Evolutionary conservation across 2,329 filamentous ascomycete species (phyloP).

Genomic region (Phoma sp.): DNA sequence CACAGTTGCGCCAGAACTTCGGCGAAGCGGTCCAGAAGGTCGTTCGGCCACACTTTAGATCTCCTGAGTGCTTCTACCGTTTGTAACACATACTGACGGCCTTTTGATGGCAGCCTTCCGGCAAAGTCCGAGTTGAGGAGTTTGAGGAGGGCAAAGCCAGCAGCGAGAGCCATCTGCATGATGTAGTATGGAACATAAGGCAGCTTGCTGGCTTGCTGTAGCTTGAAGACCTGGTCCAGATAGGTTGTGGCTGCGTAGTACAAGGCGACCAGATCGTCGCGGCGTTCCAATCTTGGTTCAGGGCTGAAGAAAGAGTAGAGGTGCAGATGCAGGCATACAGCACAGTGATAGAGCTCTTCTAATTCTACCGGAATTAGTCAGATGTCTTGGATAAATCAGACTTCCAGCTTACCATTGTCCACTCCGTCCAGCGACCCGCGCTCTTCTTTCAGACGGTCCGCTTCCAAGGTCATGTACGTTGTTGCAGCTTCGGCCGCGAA

Average conservation of each 20-base stretch:
- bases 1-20: conserved; percentile 89
- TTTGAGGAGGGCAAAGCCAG: conserved; percentile 78
- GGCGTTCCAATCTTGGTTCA: conserved; percentile 64
- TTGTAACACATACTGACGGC: conserved; percentile 71
- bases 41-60: conserved; percentile 78
- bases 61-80: conserved; percentile 73
- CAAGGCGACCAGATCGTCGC: conserved; percentile 74
- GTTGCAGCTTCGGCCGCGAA: conserved; percentile 40
- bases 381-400: conserved; percentile 39
- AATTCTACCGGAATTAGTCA: conserved; percentile 52
- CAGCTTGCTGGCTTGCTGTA: conserved; percentile 63
- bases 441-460: conserved; percentile 46
- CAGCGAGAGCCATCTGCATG: conserved; percentile 84
- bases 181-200: conserved; percentile 77
- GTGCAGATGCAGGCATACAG: conserved; percentile 76
- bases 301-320: conserved; percentile 83
- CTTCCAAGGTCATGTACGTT: conserved; percentile 46
- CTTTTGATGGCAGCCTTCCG: conserved; percentile 67
- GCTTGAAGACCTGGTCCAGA: conserved; percentile 64
- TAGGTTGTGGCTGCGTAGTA: conserved; percentile 76
- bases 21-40: conserved; percentile 78
- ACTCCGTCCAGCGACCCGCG: conserved; percentile 43
- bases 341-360: conserved; percentile 69
- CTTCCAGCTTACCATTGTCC: conserved; percentile 35
- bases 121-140: conserved; percentile 78